Conservation (phyloP, 106 monocot genomes). For the Platanthera zijinensis region DNA sequence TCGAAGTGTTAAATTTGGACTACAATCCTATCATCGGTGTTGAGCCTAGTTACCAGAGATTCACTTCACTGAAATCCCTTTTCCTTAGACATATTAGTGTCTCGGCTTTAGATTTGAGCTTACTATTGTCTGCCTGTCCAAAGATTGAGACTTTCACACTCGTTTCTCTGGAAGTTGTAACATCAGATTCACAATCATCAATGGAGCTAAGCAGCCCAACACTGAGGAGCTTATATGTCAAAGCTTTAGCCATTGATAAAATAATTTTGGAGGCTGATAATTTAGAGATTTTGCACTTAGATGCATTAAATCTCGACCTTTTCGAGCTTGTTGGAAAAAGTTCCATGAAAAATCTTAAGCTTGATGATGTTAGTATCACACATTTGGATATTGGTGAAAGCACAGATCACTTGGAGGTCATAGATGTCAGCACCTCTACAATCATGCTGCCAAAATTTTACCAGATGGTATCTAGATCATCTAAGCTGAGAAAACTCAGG, state of each 20-base stretch:
- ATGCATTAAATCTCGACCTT: constrained; percentile 79
- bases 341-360: constrained; percentile 59
- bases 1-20: constrained; percentile 71
- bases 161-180: constrained; percentile 64
- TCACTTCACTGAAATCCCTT: constrained; percentile 68
- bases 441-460: constrained; percentile 89
- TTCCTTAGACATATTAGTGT: constrained; percentile 67
- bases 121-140: constrained; percentile 70
- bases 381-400: constrained; percentile 89
- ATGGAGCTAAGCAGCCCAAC: constrained; percentile 77
- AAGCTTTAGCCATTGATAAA: constrained; percentile 70
- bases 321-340: constrained; percentile 90
- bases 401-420: constrained; percentile 65
- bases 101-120: constrained; percentile 77
- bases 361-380: constrained; percentile 94
- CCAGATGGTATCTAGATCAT: constrained; percentile 76
- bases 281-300: constrained; percentile 69
- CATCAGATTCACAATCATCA: constrained; percentile 74
- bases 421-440: constrained; percentile 85
- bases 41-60: constrained; percentile 81
- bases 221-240: constrained; percentile 60
- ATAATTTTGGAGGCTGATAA: constrained; percentile 86
- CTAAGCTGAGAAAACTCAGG: constrained; percentile 55
- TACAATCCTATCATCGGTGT: constrained; percentile 74
- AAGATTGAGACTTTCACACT: constrained; percentile 73